Percentiles rank a stretch among this genome's conserved stretches.
phyloP scores from a whole-genome alignment of 768 basidiomycete genomes.

The Clathrus columnatus region DNA sequence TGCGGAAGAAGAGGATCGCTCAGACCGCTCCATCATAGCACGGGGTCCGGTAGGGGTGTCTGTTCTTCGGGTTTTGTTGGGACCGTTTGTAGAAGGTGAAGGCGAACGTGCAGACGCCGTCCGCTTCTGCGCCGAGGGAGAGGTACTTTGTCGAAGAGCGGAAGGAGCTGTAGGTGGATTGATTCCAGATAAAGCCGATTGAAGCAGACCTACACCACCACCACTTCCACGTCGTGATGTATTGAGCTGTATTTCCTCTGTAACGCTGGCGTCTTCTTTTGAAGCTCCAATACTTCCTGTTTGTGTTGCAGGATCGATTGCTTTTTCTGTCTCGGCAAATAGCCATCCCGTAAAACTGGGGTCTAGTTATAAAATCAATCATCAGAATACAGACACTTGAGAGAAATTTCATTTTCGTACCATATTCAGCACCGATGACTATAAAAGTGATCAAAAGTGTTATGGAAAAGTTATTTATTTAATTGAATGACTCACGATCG shows the following conservation, averaged over 20 bases:
- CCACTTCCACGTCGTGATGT: constrained; percentile 1
- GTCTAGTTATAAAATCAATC: constrained; percentile 38
- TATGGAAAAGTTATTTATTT: not conserved
- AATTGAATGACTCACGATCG: constrained; percentile 45
- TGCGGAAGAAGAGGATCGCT: constrained; percentile 15
- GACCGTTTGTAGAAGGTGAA: constrained; percentile 32
- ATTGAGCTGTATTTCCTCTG: not conserved
- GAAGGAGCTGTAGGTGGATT: constrained; percentile 9
- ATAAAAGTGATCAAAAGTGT: constrained; percentile 7
- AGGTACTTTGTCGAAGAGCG: constrained; percentile 10
- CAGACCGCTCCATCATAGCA: constrained; percentile 50
- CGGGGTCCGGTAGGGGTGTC: constrained; percentile 67
- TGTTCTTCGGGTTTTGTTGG: constrained; percentile 63
- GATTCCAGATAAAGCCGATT: constrained; percentile 6
- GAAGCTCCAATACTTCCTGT: not conserved
- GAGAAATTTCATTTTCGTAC: constrained; percentile 34
- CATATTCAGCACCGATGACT: constrained; percentile 79
- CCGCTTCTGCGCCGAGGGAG: constrained; percentile 51
- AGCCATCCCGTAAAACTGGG: constrained; percentile 83
- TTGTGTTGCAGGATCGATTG: constrained; percentile 30
- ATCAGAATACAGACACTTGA: not conserved
- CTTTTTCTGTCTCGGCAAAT: constrained; percentile 67
- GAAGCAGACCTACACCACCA: not conserved
- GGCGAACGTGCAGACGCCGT: constrained; percentile 56
- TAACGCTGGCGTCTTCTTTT: not conserved